phyloP scores from a whole-genome alignment of 495 filamentous ascomycete species.

The Aspergillus conjunctus region DNA sequence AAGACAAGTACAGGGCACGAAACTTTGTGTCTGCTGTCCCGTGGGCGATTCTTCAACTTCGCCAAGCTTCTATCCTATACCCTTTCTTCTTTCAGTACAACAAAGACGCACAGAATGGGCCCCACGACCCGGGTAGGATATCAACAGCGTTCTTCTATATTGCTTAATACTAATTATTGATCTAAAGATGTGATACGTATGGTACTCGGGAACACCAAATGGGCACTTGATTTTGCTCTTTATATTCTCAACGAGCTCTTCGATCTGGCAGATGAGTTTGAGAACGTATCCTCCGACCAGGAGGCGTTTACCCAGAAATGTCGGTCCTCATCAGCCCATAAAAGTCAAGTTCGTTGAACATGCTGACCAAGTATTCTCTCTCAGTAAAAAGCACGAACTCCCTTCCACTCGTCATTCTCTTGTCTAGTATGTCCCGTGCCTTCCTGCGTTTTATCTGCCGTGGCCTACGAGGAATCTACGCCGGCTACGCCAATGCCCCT shows the following conservation, averaged over 20 bases:
- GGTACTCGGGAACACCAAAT: slow-evolving; percentile 53
- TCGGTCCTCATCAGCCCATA: slow-evolving; percentile 29
- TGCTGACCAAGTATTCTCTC: slow-evolving; percentile 26
- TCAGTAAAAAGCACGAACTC: slow-evolving; percentile 52
- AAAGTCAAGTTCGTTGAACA: not conserved
- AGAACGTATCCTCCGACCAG: slow-evolving; percentile 40
- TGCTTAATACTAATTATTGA: slow-evolving; percentile 30
- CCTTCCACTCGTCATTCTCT: slow-evolving; percentile 66
- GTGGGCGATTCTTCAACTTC: slow-evolving; percentile 71
- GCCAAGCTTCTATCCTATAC: slow-evolving; percentile 68
- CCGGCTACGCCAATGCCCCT: slow-evolving; percentile 35
- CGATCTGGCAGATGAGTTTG: slow-evolving; percentile 58
- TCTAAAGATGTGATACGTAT: slow-evolving; percentile 43
- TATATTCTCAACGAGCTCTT: slow-evolving; percentile 71
- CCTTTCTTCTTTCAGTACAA: slow-evolving; percentile 58
- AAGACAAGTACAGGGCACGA: slow-evolving; percentile 58
- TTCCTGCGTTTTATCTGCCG: slow-evolving; percentile 71
- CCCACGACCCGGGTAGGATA: slow-evolving; percentile 64
- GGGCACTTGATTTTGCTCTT: slow-evolving; percentile 68
- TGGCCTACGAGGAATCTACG: slow-evolving; percentile 53
- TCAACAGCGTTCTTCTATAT: not conserved
- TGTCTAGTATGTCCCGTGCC: slow-evolving; percentile 72
- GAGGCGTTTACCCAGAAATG: slow-evolving; percentile 49
- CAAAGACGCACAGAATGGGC: slow-evolving; percentile 51
- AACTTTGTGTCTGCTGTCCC: slow-evolving; percentile 68